phyloP scores from a whole-genome alignment of 495 filamentous ascomycete species.

The Hyaloscypha hepaticicola region DNA sequence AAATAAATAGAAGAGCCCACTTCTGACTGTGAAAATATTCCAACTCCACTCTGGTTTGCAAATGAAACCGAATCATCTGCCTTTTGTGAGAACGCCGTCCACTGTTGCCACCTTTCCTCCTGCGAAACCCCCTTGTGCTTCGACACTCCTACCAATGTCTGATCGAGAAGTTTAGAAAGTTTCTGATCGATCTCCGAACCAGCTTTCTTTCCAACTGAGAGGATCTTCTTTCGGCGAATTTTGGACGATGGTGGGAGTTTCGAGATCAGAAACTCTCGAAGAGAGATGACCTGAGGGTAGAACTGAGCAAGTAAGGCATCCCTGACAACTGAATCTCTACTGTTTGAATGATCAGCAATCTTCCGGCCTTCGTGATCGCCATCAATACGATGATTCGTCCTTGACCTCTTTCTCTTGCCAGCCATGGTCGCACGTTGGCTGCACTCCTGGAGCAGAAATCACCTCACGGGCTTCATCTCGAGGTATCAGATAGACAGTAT shows the following conservation, averaged over 20 bases:
- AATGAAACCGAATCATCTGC: conserved; percentile 50
- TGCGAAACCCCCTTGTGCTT: conserved; percentile 36
- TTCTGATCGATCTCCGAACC: conserved; percentile 35
- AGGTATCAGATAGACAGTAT: background rate
- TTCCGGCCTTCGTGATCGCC: conserved; percentile 16
- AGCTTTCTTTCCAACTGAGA: conserved; percentile 20
- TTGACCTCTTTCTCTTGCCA: conserved; percentile 35
- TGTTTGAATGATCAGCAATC: background rate
- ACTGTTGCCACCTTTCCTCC: conserved; percentile 51
- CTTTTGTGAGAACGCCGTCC: conserved; percentile 67
- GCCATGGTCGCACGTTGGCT: conserved; percentile 18
- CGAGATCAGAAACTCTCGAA: conserved; percentile 70
- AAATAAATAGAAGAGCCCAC: conserved; percentile 40
- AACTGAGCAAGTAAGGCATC: conserved; percentile 74
- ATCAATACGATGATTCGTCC: conserved; percentile 11
- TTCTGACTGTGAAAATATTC: conserved; percentile 56
- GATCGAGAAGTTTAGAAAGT: conserved; percentile 62
- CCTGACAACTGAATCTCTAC: conserved; percentile 33
- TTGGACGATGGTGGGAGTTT: conserved; percentile 45
- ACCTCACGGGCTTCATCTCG: background rate
- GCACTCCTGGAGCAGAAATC: background rate
- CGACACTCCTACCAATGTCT: conserved; percentile 60
- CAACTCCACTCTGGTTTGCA: conserved; percentile 42
- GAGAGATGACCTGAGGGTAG: conserved; percentile 64
- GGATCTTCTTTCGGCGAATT: conserved; percentile 46